phyloP scores from a whole-genome alignment of 306 rosid species.

The Cyamopsis tetragonoloba region DNA sequence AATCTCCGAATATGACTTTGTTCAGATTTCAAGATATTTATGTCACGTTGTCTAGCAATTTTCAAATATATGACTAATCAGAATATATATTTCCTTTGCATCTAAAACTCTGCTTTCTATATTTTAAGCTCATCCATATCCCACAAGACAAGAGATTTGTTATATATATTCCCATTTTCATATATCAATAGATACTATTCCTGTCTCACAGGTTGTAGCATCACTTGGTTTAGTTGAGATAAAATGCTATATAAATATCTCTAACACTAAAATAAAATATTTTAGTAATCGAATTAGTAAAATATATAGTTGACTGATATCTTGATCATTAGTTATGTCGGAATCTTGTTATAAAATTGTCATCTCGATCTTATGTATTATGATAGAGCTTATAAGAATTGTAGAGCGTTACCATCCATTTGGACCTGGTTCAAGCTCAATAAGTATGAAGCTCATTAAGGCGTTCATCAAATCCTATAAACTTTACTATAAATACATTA shows the following conservation, averaged over 20 bases:
- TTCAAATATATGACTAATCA: constrained; percentile 35
- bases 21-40: constrained; percentile 29
- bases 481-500: too few relatives aligned
- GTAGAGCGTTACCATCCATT: too few relatives aligned
- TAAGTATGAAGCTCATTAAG: too few relatives aligned
- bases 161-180: constrained; percentile 63
- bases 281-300: too few relatives aligned
- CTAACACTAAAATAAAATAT: too few relatives aligned
- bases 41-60: constrained; percentile 37
- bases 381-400: too few relatives aligned
- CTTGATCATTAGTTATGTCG: too few relatives aligned
- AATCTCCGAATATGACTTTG: constrained; percentile 44
- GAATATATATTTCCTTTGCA: constrained; percentile 61
- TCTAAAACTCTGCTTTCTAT: constrained; percentile 42
- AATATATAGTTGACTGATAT: too few relatives aligned
- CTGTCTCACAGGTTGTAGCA: constrained; percentile 43
- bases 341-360: too few relatives aligned
- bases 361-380: too few relatives aligned
- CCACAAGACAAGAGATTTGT: constrained; percentile 30
- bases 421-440: too few relatives aligned
- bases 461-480: too few relatives aligned
- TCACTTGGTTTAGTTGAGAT: constrained; percentile 35
- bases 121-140: constrained; percentile 41
- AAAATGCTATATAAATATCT: constrained; percentile 28
- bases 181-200: constrained; percentile 62